Evolutionary conservation across 768 basidiomycete species (phyloP), one percentile per base, ranked within the genome.

Genomic region (Rhizopogon rudus): DNA sequence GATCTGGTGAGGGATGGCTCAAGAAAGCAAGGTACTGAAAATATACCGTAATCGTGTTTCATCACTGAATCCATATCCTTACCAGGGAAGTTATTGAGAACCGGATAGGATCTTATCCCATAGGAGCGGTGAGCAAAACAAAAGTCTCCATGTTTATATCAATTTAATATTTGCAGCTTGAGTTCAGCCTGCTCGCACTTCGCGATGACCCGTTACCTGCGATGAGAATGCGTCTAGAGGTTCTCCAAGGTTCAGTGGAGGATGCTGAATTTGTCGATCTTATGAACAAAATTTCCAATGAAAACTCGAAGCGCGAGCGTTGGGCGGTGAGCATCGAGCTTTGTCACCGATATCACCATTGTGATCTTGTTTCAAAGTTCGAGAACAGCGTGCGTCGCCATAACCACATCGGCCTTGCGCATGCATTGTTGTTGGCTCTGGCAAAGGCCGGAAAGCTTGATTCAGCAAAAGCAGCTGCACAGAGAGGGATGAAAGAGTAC

Each of bases 121-220:
- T 81, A 17, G 93, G 90, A 60, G 86, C 94, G 57, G 93, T 97
- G 73, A 64, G 88, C 16, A 35, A 49, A 40, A 29, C 33, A 25
- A 42, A 14, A 14, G 13, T 56, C 37, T 52, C 20, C 22, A n/a
- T 28, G 31, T 44, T 33, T 59, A 44, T 41, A 41, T 53, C 37
- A 61, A 58, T 51, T 55, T 33, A 48, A 48, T 20, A 56, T 52
- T 33, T 40, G 35, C 57, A 95, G 93, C 77, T 96, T 52, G 91
- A 95, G 67, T 98, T 98, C 76, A 94, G 88, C 69, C 81, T 98
- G 37, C 82, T 97, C 37, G 93, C 91, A 6, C 75, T 99, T 43
- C 86, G 88, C 53, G 84, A 88, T 42, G 89, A 93, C 66, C 88
- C 91, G 31, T 61, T 97, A 25, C 89, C 89, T 12, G 63, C 69